These are phyloP conservation scores for Candolleomyces eurysporus DNA, from an alignment of 768 basidiomycete genomes.

Conservation along the genomic window DNA sequence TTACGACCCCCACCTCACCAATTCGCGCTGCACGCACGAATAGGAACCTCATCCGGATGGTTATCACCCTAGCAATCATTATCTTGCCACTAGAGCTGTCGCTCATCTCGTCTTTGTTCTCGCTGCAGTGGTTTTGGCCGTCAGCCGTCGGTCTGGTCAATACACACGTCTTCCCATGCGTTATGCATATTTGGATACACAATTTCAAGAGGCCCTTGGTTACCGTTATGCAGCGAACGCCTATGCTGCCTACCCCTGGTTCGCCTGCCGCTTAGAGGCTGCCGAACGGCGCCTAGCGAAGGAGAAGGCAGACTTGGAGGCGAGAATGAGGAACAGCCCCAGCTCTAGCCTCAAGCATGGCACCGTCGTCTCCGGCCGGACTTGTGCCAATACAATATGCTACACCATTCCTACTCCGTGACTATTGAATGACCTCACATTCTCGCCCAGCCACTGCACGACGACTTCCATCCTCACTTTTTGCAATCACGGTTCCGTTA, in stretches of 20 bases:
- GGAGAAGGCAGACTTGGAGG: too few relatives aligned
- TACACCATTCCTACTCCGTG: too few relatives aligned
- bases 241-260: constrained; percentile 18
- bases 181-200: constrained; percentile 79
- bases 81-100: constrained; percentile 38
- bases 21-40: constrained; percentile 31
- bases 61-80: constrained; percentile 31
- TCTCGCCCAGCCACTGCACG: constrained; percentile 80
- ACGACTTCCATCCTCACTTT: constrained; percentile 60
- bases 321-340: too few relatives aligned
- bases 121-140: constrained; percentile 47
- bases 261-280: constrained; percentile 7
- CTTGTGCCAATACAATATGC: too few relatives aligned
- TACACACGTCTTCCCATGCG: constrained; percentile 68
- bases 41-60: constrained; percentile 45
- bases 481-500: constrained; percentile 66
- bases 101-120: constrained; percentile 33
- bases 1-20: constrained; percentile 53
- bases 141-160: constrained; percentile 51
- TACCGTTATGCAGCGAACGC: constrained; percentile 67
- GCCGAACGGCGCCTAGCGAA: too few relatives aligned
- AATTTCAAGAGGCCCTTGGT: constrained; percentile 81
- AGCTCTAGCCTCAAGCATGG: too few relatives aligned
- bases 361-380: too few relatives aligned
- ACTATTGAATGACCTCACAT: constrained; percentile 49